Conservation (phyloP, 768 basidiomycete species). For the Paxillus ammoniavirescens region DNA sequence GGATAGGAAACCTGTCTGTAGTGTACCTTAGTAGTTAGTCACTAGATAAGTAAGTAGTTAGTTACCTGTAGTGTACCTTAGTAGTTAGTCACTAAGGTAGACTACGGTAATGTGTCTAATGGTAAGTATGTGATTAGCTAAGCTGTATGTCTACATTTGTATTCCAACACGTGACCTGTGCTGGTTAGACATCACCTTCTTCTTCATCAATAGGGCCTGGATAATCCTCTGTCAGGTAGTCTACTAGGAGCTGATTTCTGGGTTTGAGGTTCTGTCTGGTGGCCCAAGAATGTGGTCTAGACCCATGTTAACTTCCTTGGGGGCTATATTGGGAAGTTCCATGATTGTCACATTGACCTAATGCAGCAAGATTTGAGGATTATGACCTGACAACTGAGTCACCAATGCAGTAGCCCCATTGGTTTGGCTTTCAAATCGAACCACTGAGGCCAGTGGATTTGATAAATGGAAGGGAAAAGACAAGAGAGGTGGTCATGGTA, state of each 20-base stretch:
- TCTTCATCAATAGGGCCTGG: not conserved
- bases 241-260: not conserved
- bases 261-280: not conserved
- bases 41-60: no score
- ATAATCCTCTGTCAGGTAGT: not conserved
- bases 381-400: no score
- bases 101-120: no score
- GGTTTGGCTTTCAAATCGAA: slow-evolving; percentile 10
- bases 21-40: no score
- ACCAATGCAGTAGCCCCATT: not conserved
- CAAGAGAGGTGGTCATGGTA: slow-evolving; percentile 8
- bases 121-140: no score
- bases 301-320: not conserved
- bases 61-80: no score
- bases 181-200: no score
- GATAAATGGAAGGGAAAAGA: slow-evolving; percentile 16
- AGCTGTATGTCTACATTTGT: no score
- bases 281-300: not conserved
- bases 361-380: not conserved
- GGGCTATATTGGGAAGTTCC: not conserved
- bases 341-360: not conserved
- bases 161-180: no score
- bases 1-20: no score
- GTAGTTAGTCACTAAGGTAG: no score
- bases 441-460: slow-evolving; percentile 8